A percentile compares a stretch with the other conserved stretches of the same genome.
Conservation (phyloP, 2,329 filamentous ascomycete genomes). For the Nemania sp. region DNA sequence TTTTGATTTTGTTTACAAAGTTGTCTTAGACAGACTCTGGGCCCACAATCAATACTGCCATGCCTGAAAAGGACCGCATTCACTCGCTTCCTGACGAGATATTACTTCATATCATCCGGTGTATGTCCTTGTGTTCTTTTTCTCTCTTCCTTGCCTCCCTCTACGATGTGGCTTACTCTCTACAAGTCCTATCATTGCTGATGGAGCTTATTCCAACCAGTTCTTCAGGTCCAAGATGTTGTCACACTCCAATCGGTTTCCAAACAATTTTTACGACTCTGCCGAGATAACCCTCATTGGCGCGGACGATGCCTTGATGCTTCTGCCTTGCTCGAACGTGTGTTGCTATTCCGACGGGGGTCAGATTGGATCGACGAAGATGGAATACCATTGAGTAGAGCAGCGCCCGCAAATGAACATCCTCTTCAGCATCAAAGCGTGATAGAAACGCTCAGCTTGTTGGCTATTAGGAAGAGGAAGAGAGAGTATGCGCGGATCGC, state of each 20-base stretch:
- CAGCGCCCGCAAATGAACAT: slow-evolving; percentile 29
- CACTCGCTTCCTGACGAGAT: slow-evolving; percentile 67
- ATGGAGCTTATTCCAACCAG: slow-evolving; percentile 20
- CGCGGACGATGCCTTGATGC: slow-evolving; percentile 72
- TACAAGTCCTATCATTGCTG: slow-evolving; percentile 1
- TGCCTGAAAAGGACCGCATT: slow-evolving; percentile 41
- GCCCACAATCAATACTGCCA: slow-evolving; percentile 9
- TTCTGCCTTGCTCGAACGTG: slow-evolving; percentile 64
- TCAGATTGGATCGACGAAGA: slow-evolving; percentile 43
- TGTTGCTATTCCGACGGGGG: slow-evolving; percentile 57
- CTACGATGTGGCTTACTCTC: slow-evolving; percentile 4
- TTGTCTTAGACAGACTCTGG: background rate
- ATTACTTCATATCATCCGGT: slow-evolving; percentile 64
- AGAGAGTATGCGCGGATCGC: slow-evolving; percentile 60
- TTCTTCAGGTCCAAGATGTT: slow-evolving; percentile 66
- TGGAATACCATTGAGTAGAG: slow-evolving; percentile 29
- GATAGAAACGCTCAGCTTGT: slow-evolving; percentile 29
- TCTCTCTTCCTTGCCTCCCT: slow-evolving; percentile 1
- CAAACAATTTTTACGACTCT: slow-evolving; percentile 65
- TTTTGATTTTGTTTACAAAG: background rate
- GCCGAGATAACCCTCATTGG: slow-evolving; percentile 79
- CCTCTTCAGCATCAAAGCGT: slow-evolving; percentile 39
- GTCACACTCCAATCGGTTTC: slow-evolving; percentile 72
- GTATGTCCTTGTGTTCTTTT: slow-evolving; percentile 48
- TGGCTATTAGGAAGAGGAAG: slow-evolving; percentile 36